A percentile compares a stretch with the other conserved stretches of the same genome.
Evolutionary conservation across 441 rosid species (phyloP).

Genomic region (Pelargonium citronellum): DNA sequence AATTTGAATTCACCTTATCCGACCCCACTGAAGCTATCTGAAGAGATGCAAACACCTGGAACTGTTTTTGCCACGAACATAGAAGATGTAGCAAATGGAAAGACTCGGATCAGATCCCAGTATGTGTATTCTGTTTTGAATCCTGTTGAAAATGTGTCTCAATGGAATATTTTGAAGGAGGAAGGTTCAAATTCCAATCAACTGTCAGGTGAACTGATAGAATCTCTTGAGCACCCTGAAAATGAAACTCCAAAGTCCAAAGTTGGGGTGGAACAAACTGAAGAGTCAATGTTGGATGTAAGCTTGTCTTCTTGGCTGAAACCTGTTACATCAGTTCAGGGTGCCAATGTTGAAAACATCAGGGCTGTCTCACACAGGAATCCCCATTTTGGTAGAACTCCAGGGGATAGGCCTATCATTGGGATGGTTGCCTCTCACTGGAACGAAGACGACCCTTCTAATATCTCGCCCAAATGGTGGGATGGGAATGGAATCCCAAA

Average conservation of each 20-base stretch:
- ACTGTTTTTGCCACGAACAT: conserved; percentile 61
- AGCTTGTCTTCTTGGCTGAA: too few relatives aligned
- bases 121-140: conserved; percentile 54
- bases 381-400: conserved; percentile 42
- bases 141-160: conserved; percentile 36
- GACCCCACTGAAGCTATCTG: conserved; percentile 71
- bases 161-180: too few relatives aligned
- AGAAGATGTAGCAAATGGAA: conserved; percentile 40
- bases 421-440: conserved; percentile 86
- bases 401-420: conserved; percentile 72
- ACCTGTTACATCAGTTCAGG: too few relatives aligned
- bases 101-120: conserved; percentile 59
- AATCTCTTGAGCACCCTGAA: too few relatives aligned
- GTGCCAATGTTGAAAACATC: conserved; percentile 21
- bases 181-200: conserved; percentile 29
- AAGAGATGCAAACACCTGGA: conserved; percentile 97
- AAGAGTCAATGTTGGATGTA: conserved; percentile 36
- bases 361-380: conserved; percentile 21
- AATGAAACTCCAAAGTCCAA: background rate
- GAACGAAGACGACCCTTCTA: conserved; percentile 52
- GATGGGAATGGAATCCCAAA: conserved; percentile 98
- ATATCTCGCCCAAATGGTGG: conserved; percentile 71
- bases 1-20: conserved; percentile 52
- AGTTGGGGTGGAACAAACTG: conserved; percentile 1
- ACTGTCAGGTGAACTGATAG: background rate